Conservation (phyloP, 169 alveolate genomes). For the Cryptosporidium bovis region DNA sequence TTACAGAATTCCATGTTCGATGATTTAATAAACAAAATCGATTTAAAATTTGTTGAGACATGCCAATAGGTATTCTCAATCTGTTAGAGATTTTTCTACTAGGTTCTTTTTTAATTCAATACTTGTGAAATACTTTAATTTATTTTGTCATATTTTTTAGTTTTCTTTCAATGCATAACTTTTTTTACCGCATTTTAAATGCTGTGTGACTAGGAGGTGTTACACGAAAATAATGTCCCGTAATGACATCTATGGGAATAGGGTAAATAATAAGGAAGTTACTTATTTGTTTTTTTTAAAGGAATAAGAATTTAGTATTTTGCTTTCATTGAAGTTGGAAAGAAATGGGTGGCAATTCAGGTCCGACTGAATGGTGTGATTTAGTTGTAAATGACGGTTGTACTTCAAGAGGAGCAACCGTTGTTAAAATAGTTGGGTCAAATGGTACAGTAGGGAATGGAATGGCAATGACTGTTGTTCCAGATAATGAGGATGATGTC, state of each 20-base stretch:
- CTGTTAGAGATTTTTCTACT: neutral
- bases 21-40: conserved; percentile 11
- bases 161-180: neutral
- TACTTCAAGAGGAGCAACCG: conserved; percentile 31
- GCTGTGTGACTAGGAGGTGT: neutral
- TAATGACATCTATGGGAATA: neutral
- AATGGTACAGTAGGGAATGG: conserved; percentile 42
- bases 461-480: conserved; percentile 57
- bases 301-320: neutral
- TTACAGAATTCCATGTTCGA: conserved; percentile 24
- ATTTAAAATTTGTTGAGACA: neutral
- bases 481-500: neutral
- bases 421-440: conserved; percentile 1
- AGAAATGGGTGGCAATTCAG: conserved; percentile 24
- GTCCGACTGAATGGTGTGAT: conserved; percentile 55
- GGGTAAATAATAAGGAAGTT: neutral
- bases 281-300: neutral
- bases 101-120: too few relatives aligned
- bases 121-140: too few relatives aligned
- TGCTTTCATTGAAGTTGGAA: neutral
- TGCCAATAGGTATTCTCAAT: neutral
- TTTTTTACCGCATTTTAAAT: neutral
- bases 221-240: conserved; percentile 13
- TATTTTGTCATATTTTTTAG: neutral
- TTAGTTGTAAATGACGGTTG: conserved; percentile 15